Evolutionary conservation across 768 basidiomycete species (phyloP), one percentile per base, ranked within the genome.

Genomic region (Cubamyces sp.): DNA sequence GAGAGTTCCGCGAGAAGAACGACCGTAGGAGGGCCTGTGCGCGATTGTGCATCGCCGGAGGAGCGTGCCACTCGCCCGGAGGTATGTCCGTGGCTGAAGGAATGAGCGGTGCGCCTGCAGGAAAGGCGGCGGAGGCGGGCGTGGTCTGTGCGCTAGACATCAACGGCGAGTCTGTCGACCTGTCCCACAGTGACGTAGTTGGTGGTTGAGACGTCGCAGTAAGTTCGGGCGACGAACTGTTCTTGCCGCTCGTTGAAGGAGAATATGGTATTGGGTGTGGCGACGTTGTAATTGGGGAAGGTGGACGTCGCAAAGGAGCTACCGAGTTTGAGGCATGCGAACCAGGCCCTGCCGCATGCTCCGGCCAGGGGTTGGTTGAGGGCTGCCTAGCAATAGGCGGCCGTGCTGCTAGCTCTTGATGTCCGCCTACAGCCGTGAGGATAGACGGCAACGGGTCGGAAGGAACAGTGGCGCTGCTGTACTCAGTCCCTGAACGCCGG

Each of bases 21-120:
- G 48, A 49, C 15, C 41, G 54, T 4, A 61, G 30, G 26, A 61
- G 26, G 4, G 60, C 41, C 11, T 61, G 54, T 23, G 60, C 60
- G 26, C 54, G 60, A 8, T 48, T 30, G 28, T 61, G 54, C 48
- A 21, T 16, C 25, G 41, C 28, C n/a, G 54, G 53, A n/a, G 60
- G 54, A 1, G 60, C 54, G 41, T 54, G 47, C 60, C 60, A 61
- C 8, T 23, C 42, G 16, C 54, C 54, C 2, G 54, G 54, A 19
- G 54, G 54, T n/a, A 45, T 18, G 21, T 12, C 45, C 42, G 54
- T 42, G 6, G 42, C 54, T 21, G 54, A 7, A 16, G 54, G 26
- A 5, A 30, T n/a, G 25, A 55, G 42, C 5, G 42, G 54, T 5
- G 23, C 26, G 12, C 14, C 39, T 19, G 39, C 34, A 2, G 55